phyloP scores from a whole-genome alignment of 2,329 filamentous ascomycete genomes.

The Claviceps fusiformis region DNA sequence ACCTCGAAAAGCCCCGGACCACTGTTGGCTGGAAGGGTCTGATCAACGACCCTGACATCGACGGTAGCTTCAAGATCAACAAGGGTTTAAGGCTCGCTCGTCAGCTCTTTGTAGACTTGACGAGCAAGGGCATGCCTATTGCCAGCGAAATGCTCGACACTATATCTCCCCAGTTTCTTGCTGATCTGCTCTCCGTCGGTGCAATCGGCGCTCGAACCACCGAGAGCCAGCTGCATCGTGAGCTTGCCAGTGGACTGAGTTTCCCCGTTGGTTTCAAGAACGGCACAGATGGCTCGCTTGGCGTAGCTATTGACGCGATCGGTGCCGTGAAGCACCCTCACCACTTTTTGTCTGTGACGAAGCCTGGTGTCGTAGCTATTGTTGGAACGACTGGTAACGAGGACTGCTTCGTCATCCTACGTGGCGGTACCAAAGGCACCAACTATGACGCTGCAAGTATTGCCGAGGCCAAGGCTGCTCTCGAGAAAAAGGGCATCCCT shows the following conservation, averaged over 20 bases:
- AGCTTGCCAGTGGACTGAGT: slow-evolving; percentile 85
- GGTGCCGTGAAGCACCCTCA: slow-evolving; percentile 72
- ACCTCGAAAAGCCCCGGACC: slow-evolving; percentile 96
- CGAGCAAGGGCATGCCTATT: slow-evolving; percentile 77
- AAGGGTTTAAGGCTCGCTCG: slow-evolving; percentile 88
- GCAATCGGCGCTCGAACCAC: slow-evolving; percentile 94
- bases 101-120: slow-evolving; percentile 87
- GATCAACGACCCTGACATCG: slow-evolving; percentile 97
- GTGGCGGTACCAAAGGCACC: slow-evolving; percentile 80
- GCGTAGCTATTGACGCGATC: slow-evolving; percentile 90
- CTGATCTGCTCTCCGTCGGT: slow-evolving; percentile 87
- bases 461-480: slow-evolving; percentile 59
- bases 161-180: slow-evolving; percentile 94
- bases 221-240: slow-evolving; percentile 90
- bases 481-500: slow-evolving; percentile 56
- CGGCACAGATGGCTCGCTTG: slow-evolving; percentile 84
- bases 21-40: slow-evolving; percentile 98
- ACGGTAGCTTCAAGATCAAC: slow-evolving; percentile 97
- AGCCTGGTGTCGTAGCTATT: slow-evolving; percentile 91
- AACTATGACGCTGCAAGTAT: slow-evolving; percentile 88
- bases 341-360: slow-evolving; percentile 97
- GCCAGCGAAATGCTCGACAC: slow-evolving; percentile 98
- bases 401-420: slow-evolving; percentile 92
- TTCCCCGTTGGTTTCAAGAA: slow-evolving; percentile 99
- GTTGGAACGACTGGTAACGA: slow-evolving; percentile 88